Percentiles rank a stretch among this genome's conserved stretches.
These are phyloP conservation scores for Arabis alpina DNA, from an alignment of 345 rosid genomes.

Conservation along the genomic window DNA sequence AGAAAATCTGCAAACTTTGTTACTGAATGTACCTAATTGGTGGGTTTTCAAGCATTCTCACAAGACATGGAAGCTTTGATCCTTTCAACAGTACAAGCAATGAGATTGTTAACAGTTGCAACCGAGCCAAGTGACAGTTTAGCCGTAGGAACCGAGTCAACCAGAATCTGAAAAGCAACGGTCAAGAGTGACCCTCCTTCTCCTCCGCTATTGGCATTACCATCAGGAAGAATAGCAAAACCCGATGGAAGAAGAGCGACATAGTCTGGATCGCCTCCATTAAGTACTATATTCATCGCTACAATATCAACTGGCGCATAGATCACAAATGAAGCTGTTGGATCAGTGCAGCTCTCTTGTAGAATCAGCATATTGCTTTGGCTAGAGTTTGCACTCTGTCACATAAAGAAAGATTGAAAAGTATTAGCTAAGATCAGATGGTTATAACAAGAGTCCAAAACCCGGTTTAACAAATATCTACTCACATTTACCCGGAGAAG, in stretches of 20 bases:
- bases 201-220: slow-evolving; percentile 44
- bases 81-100: slow-evolving; percentile 92
- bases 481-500: slow-evolving; percentile 88
- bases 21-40: slow-evolving; percentile 30
- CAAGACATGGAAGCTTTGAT: slow-evolving; percentile 77
- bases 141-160: slow-evolving; percentile 92
- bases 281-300: slow-evolving; percentile 71
- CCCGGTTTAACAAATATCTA: neutral
- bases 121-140: slow-evolving; percentile 93
- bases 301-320: slow-evolving; percentile 78
- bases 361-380: slow-evolving; percentile 82
- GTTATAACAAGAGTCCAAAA: neutral
- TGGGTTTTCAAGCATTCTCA: slow-evolving; percentile 51
- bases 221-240: slow-evolving; percentile 80
- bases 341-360: slow-evolving; percentile 72
- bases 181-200: slow-evolving; percentile 80
- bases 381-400: slow-evolving; percentile 70
- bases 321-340: slow-evolving; percentile 66
- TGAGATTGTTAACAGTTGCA: slow-evolving; percentile 92
- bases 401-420: neutral
- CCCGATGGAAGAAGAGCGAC: slow-evolving; percentile 80
- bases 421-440: slow-evolving; percentile 20
- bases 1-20: neutral
- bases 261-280: slow-evolving; percentile 75
- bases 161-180: slow-evolving; percentile 93